Evolutionary conservation across 805 yeast genomes (phyloP).

Genomic region (Candida khao-thaluensis): DNA sequence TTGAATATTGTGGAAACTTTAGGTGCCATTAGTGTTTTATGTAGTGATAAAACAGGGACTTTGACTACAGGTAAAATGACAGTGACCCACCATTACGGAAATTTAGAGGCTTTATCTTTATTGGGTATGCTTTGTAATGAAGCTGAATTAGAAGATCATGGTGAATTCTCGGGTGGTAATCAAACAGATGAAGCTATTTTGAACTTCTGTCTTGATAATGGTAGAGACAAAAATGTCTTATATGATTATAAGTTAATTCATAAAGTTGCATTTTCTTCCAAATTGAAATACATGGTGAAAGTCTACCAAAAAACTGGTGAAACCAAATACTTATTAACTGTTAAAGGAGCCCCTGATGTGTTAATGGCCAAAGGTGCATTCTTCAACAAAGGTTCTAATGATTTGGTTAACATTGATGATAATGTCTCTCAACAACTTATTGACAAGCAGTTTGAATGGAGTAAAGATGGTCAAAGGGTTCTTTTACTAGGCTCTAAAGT

Average conservation of each 20-base stretch:
- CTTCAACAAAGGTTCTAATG: background rate
- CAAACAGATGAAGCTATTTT: constrained; percentile 49
- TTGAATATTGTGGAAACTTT: constrained; percentile 53
- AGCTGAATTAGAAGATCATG: constrained; percentile 15
- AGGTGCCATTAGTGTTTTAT: constrained; percentile 51
- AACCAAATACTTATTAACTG: constrained; percentile 19
- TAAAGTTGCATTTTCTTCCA: constrained; percentile 42
- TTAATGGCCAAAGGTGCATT: constrained; percentile 19
- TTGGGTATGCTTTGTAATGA: constrained; percentile 37
- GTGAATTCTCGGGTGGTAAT: constrained; percentile 32
- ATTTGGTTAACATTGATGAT: constrained; percentile 9
- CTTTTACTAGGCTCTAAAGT: constrained; percentile 27
- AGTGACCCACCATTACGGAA: constrained; percentile 24
- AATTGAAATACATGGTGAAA: constrained; percentile 44
- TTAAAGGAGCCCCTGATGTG: constrained; percentile 51
- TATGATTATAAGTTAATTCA: constrained; percentile 19
- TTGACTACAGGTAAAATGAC: constrained; percentile 51
- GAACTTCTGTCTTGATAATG: constrained; percentile 27
- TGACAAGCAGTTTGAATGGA: constrained; percentile 33
- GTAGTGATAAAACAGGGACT: constrained; percentile 46
- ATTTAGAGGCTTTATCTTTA: constrained; percentile 12
- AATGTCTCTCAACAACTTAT: constrained; percentile 18
- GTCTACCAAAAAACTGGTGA: constrained; percentile 18
- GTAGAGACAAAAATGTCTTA: constrained; percentile 5
- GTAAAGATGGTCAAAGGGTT: constrained; percentile 36